Evolutionary conservation across 2,329 filamentous ascomycete species (phyloP).

Genomic region (Cladosporium sp.): DNA sequence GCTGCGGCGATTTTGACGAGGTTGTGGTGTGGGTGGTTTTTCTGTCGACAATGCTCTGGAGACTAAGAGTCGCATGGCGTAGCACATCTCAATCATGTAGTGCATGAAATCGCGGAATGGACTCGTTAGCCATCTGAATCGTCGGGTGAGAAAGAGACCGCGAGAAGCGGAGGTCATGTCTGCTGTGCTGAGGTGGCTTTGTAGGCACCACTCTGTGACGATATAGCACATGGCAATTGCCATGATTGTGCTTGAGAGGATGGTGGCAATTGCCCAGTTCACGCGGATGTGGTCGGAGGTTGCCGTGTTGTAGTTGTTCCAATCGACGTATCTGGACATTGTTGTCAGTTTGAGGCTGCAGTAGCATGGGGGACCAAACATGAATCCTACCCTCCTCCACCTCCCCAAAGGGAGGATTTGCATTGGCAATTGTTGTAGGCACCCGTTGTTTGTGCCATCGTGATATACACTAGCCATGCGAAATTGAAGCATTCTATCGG

Average conservation of each 20-base stretch:
- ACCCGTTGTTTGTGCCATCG: conserved; percentile 40
- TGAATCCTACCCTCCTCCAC: conserved; percentile 17
- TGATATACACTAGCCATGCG: conserved; percentile 35
- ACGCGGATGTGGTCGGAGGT: conserved; percentile 25
- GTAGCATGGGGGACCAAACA: too few relatives aligned
- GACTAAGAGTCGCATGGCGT: neutral
- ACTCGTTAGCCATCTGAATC: conserved; percentile 14
- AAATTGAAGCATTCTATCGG: conserved; percentile 35
- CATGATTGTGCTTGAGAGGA: conserved; percentile 30
- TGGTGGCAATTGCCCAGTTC: conserved; percentile 33
- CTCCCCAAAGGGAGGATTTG: conserved; percentile 35
- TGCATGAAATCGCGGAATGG: conserved; percentile 7
- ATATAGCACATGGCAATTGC: conserved; percentile 33
- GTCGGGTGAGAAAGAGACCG: conserved; percentile 16
- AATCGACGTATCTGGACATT: conserved; percentile 36
- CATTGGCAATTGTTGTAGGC: conserved; percentile 40
- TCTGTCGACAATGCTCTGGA: neutral
- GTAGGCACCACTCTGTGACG: conserved; percentile 36
- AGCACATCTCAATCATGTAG: conserved; percentile 1
- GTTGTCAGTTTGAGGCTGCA: neutral
- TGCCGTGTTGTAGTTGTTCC: conserved; percentile 30
- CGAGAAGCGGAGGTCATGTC: conserved; percentile 12
- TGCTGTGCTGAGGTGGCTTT: conserved; percentile 33
- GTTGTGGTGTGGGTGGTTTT: neutral
- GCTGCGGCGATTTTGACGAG: conserved; percentile 3